Evolutionary conservation across 2,329 filamentous ascomycete species (phyloP).

Genomic region (Hyphodiscus sp.): DNA sequence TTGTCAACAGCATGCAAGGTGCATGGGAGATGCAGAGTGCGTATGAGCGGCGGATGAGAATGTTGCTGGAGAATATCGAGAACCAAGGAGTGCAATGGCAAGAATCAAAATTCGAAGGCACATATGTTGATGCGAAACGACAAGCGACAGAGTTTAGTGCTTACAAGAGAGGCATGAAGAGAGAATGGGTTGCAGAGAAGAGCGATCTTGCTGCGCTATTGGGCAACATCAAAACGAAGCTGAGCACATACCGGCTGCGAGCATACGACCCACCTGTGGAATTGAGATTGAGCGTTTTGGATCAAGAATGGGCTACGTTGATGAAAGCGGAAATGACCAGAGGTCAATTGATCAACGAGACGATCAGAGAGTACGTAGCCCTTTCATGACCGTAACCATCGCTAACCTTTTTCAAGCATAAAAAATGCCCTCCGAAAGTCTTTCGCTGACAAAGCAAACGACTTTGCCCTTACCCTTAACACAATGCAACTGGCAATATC

Average conservation of each 20-base stretch:
- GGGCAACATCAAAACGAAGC: constrained; percentile 98
- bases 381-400: constrained; percentile 4
- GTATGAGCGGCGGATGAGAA: constrained; percentile 86
- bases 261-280: constrained; percentile 87
- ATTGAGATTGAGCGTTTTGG: constrained; percentile 73
- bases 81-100: constrained; percentile 72
- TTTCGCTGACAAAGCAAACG: constrained; percentile 97
- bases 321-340: constrained; percentile 80
- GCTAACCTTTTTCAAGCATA: constrained; percentile 52
- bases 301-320: constrained; percentile 72
- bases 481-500: constrained; percentile 93
- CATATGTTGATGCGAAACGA: constrained; percentile 84
- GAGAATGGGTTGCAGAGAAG: constrained; percentile 96
- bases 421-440: constrained; percentile 89
- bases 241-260: constrained; percentile 86
- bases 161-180: constrained; percentile 90
- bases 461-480: constrained; percentile 91
- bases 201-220: constrained; percentile 87
- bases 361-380: constrained; percentile 74
- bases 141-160: constrained; percentile 74
- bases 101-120: constrained; percentile 77
- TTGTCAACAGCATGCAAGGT: constrained; percentile 97
- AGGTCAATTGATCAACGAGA: constrained; percentile 95
- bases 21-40: constrained; percentile 99
- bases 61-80: constrained; percentile 67